Base-by-base conservation (phyloP, 306 rosid genomes). In the Heteromeles arbutifolia region DNA sequence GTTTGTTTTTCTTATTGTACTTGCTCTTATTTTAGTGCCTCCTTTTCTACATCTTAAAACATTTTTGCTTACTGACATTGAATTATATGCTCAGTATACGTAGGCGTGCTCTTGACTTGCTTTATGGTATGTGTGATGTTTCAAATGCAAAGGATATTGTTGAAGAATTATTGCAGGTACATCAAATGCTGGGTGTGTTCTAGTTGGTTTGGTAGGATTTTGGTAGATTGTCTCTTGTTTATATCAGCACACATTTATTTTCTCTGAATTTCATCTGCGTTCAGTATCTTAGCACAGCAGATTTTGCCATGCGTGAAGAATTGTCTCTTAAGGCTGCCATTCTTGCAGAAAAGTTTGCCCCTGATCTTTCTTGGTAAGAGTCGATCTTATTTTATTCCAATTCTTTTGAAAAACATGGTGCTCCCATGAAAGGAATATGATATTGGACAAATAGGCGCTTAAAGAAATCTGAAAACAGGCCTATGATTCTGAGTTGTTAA, bases 261-360 rank as follows among this genome's bases (percentile, higher is more conserved):
- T 65, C 73, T 48, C 83, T 50, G 41, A 74, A 76, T 85, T 72
- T 62, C 79, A 56, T 77, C 50, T 86, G 73, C 77, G 77, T 85
- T 79, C 85, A 96, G 99, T 96, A 96, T 90, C 99, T 96, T 78
- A 92, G 92, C 78, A 90, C 99, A 22, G 99, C 99, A 52, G 99
- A 96, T 79, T 96, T 96, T 84, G 90, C 97, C 58, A 96, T 96
- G 99, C 97, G 98, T 7, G 99, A 96, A 81, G 99, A 96, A 80
- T 82, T 96, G 79, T 86, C 99, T 13, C 99, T 96, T 83, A 96
- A 96, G 87, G 98, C 98, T 67, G 99, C 99, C 43, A 96, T 96
- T 90, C 97, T 96, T 67, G 99, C 99, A 5, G 99, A 96, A 85
- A 96, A 92, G 88, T 96, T 96, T 87, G 99, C 99, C 61, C 99